A percentile compares a stretch with the other conserved stretches of the same genome.
These are phyloP conservation scores for Elongisporangium prolatum DNA, from an alignment of 352 stramenopile species.

Conservation along the genomic window DNA sequence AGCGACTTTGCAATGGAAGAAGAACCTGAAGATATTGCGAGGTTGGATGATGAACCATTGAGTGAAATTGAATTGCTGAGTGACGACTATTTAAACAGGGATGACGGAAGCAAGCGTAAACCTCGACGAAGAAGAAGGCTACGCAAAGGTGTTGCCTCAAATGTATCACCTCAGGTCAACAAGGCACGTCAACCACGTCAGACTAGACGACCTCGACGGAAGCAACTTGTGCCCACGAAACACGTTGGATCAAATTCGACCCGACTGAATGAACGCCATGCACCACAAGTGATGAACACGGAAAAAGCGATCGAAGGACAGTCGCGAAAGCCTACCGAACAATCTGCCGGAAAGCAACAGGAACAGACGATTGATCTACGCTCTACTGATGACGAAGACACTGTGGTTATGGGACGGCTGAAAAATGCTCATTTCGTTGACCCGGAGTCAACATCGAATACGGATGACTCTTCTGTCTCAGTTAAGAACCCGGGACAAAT, in stretches of 20 bases:
- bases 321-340: conserved; percentile 1
- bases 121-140: conserved; percentile 13
- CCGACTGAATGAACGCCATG: not conserved
- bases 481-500: not conserved
- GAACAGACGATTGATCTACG: conserved; percentile 20
- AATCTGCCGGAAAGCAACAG: not conserved
- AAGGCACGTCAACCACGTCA: not conserved
- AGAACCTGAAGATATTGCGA: conserved; percentile 11
- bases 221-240: not conserved
- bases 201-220: not conserved
- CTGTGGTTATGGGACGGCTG: conserved; percentile 1
- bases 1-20: conserved; percentile 48
- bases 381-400: conserved; percentile 23
- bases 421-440: not conserved
- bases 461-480: not conserved
- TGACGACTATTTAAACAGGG: conserved; percentile 40
- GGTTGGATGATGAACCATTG: conserved; percentile 20
- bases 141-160: conserved; percentile 9
- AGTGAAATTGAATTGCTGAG: conserved; percentile 33
- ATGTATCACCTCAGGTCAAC: conserved; percentile 12
- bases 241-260: not conserved
- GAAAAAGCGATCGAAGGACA: not conserved
- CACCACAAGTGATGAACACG: not conserved
- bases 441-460: not conserved
- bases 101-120: conserved; percentile 17